Conservation (phyloP, 169 alveolate species). For the Theileria orientalis region DNA sequence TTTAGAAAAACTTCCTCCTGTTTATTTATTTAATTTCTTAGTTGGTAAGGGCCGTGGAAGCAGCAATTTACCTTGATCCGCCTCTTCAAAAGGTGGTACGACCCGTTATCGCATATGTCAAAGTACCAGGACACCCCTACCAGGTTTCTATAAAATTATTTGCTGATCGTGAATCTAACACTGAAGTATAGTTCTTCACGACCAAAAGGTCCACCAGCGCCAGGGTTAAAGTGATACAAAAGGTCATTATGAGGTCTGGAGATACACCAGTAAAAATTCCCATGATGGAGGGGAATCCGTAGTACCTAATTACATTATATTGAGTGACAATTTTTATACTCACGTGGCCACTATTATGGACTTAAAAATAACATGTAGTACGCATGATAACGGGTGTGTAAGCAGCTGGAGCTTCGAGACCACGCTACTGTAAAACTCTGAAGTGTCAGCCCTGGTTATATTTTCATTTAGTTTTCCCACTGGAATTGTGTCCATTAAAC, state of each 20-base stretch:
- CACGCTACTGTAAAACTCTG: conserved; percentile 16
- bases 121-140: conserved; percentile 51
- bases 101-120: conserved; percentile 9
- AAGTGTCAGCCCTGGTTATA: background rate
- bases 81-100: conserved; percentile 21
- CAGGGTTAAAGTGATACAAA: conserved; percentile 15
- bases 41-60: background rate
- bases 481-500: background rate
- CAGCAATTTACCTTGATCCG: background rate
- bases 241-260: conserved; percentile 35
- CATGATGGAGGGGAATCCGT: conserved; percentile 29
- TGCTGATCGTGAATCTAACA: background rate
- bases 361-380: conserved; percentile 35
- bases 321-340: background rate
- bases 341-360: conserved; percentile 31
- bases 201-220: conserved; percentile 27
- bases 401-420: conserved; percentile 12
- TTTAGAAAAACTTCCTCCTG: conserved; percentile 42
- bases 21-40: background rate
- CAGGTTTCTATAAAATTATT: conserved; percentile 9
- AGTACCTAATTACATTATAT: conserved; percentile 13
- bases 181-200: conserved; percentile 37
- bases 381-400: conserved; percentile 38
- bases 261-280: conserved; percentile 26
- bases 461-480: background rate